These are phyloP conservation scores for Linaria vulgaris DNA, from an alignment of 257 asterid species.

Conservation along the genomic window DNA sequence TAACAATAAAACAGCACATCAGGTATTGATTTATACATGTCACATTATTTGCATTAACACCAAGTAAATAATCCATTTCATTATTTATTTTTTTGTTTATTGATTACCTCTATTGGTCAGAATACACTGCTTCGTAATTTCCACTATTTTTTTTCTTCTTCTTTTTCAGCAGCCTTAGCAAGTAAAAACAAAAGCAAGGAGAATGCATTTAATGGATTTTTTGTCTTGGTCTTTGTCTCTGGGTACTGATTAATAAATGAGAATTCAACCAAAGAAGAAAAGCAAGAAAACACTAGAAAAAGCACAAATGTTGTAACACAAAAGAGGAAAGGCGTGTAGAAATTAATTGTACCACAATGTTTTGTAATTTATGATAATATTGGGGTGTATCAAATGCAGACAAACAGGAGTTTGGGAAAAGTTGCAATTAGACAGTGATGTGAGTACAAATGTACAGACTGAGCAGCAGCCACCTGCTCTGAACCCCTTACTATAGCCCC, in stretches of 20 bases:
- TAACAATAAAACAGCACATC: no score
- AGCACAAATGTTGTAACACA: conserved; percentile 13
- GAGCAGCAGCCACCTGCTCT: no score
- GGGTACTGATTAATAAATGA: not conserved
- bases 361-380: not conserved
- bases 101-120: not conserved
- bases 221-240: not conserved
- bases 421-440: not conserved
- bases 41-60: no score
- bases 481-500: no score
- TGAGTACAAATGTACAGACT: no score
- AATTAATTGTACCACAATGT: not conserved
- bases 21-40: no score
- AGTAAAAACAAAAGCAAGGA: not conserved
- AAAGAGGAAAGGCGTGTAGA: conserved; percentile 19
- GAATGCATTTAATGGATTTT: conserved; percentile 18
- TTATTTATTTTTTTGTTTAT: no score
- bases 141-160: not conserved
- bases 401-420: conserved; percentile 13
- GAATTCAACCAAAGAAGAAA: conserved; percentile 4
- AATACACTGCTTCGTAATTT: not conserved
- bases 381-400: conserved; percentile 18
- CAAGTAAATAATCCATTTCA: no score
- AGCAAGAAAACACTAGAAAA: conserved; percentile 19
- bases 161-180: not conserved